Conservation (phyloP, 352 stramenopile genomes). For the Peronospora destructor region DNA sequence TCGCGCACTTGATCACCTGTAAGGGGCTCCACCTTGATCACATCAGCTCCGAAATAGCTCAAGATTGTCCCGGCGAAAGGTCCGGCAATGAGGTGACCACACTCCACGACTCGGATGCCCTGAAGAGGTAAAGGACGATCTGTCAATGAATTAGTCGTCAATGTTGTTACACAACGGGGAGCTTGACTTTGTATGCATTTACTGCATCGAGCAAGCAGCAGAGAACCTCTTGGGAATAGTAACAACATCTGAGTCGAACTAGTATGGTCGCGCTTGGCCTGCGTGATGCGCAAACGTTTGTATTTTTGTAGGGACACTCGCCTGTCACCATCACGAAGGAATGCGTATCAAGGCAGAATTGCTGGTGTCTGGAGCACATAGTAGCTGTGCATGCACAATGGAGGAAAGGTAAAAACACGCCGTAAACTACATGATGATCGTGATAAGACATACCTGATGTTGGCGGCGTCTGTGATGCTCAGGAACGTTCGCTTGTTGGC, state of each 20-base stretch:
- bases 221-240: conserved; percentile 4
- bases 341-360: conserved; percentile 6
- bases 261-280: conserved; percentile 1
- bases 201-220: conserved; percentile 9
- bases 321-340: conserved; percentile 11
- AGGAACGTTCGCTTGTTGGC: conserved; percentile 31
- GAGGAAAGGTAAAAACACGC: conserved; percentile 2
- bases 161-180: conserved; percentile 32
- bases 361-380: conserved; percentile 33
- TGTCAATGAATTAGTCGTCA: conserved; percentile 15
- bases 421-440: neutral
- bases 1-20: conserved; percentile 78
- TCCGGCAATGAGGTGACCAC: conserved; percentile 72
- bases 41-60: conserved; percentile 85
- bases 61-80: conserved; percentile 81
- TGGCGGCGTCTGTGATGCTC: conserved; percentile 39
- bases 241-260: neutral
- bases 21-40: conserved; percentile 87
- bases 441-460: conserved; percentile 34
- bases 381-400: conserved; percentile 28
- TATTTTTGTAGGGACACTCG: conserved; percentile 20
- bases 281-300: conserved; percentile 18
- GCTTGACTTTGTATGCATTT: conserved; percentile 2
- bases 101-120: conserved; percentile 71
- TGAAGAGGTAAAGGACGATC: conserved; percentile 45